Evolutionary conservation across 352 stramenopile genomes (phyloP).

Genomic region (Blastocystis sp.): DNA sequence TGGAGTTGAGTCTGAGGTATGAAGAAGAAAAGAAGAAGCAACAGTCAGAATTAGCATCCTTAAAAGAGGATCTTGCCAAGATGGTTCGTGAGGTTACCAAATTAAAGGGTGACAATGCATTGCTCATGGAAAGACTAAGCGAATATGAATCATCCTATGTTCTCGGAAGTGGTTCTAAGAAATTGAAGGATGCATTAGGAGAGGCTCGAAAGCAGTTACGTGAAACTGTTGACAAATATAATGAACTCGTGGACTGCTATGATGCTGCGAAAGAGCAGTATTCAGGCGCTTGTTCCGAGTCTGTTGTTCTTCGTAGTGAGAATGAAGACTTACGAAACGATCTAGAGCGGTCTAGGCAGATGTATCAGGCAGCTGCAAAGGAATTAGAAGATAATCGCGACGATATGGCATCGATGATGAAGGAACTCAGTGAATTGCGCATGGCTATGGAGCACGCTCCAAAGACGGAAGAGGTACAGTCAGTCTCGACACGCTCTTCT

Average conservation of each 20-base stretch:
- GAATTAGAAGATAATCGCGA: constrained; percentile 49
- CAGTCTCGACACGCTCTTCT: neutral
- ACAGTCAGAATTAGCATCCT: constrained; percentile 1
- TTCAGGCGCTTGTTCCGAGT: neutral
- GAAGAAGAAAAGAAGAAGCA: constrained; percentile 7
- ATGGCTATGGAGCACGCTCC: neutral
- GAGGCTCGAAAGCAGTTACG: constrained; percentile 17
- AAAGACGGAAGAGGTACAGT: neutral
- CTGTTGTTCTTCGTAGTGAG: constrained; percentile 12
- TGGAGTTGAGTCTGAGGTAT: neutral
- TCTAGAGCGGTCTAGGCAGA: neutral
- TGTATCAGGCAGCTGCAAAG: constrained; percentile 41
- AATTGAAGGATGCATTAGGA: constrained; percentile 51
- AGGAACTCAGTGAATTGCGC: constrained; percentile 28
- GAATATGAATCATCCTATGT: constrained; percentile 50
- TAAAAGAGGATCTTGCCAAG: constrained; percentile 20
- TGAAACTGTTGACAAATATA: constrained; percentile 45
- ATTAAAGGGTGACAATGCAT: neutral
- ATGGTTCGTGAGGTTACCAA: constrained; percentile 38
- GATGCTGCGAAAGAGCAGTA: constrained; percentile 32
- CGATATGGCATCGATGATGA: constrained; percentile 36
- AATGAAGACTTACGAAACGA: constrained; percentile 9
- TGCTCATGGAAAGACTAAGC: neutral
- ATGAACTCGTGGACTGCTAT: constrained; percentile 49
- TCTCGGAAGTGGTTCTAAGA: constrained; percentile 25